phyloP scores from a whole-genome alignment of 1,139 yeast genomes.

The Protomyces arabidopsidicola region DNA sequence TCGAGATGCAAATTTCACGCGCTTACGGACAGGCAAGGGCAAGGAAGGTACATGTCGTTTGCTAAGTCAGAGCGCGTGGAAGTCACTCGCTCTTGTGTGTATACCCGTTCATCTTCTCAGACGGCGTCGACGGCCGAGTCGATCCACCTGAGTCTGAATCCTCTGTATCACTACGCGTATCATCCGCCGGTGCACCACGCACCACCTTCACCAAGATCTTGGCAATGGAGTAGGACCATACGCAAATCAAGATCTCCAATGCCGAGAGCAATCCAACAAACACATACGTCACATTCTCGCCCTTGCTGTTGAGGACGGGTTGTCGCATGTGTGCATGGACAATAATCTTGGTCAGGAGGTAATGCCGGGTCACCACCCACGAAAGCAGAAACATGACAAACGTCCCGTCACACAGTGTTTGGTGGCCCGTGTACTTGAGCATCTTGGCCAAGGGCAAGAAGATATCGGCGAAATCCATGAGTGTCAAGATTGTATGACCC shows the following conservation, averaged over 20 bases:
- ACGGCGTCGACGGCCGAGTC: neutral
- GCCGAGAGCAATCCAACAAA: conserved; percentile 59
- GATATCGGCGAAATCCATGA: conserved; percentile 82
- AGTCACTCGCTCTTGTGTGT: neutral
- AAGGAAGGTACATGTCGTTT: neutral
- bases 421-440: conserved; percentile 65
- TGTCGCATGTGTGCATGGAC: conserved; percentile 39
- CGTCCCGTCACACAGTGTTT: conserved; percentile 58
- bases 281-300: conserved; percentile 36
- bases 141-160: neutral
- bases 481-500: conserved; percentile 70
- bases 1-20: too few relatives aligned
- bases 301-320: conserved; percentile 32
- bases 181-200: conserved; percentile 70
- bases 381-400: conserved; percentile 61
- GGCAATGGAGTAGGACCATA: conserved; percentile 72
- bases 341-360: conserved; percentile 63
- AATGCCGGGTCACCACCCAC: conserved; percentile 74
- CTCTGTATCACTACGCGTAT: conserved; percentile 77
- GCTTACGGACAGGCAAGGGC: too few relatives aligned
- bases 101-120: neutral
- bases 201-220: conserved; percentile 67
- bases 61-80: neutral
- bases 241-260: conserved; percentile 58
- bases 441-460: conserved; percentile 66